Evolutionary conservation across 2,329 filamentous ascomycete genomes (phyloP).

Genomic region (Colletotrichum gloeosporioides): DNA sequence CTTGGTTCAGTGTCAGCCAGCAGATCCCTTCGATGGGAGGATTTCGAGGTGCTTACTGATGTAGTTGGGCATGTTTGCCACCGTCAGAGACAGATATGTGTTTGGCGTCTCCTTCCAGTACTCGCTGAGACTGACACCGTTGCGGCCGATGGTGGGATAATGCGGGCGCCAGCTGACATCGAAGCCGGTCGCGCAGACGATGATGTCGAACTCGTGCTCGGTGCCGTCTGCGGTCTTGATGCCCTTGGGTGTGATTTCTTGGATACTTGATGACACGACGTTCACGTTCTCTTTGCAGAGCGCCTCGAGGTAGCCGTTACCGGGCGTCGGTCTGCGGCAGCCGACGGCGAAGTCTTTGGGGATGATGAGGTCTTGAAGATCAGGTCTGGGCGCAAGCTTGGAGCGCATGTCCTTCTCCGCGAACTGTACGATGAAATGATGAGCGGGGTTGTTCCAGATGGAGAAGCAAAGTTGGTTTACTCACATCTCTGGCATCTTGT

Average conservation of each 20-base stretch:
- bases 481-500: constrained; percentile 32
- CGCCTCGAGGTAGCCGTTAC: constrained; percentile 33
- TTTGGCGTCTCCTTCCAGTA: constrained; percentile 26
- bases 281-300: constrained; percentile 29
- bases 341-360: constrained; percentile 33
- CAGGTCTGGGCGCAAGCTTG: constrained; percentile 43
- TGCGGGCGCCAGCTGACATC: constrained; percentile 27
- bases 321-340: constrained; percentile 28
- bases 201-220: constrained; percentile 33
- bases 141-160: constrained; percentile 26
- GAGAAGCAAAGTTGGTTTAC: not conserved
- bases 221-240: constrained; percentile 31
- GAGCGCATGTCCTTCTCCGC: constrained; percentile 41
- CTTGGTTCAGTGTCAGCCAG: not conserved
- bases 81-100: constrained; percentile 26
- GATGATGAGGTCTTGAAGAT: constrained; percentile 48
- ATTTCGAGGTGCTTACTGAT: constrained; percentile 22
- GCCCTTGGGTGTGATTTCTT: constrained; percentile 31
- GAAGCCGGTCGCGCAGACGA: constrained; percentile 40
- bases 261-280: constrained; percentile 26
- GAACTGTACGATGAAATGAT: not conserved
- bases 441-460: not conserved
- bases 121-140: constrained; percentile 22
- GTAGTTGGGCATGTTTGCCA: constrained; percentile 30
- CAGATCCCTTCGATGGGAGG: not conserved